phyloP scores from a whole-genome alignment of 805 yeast species.

The Kregervanrija pseudodelftensis region DNA sequence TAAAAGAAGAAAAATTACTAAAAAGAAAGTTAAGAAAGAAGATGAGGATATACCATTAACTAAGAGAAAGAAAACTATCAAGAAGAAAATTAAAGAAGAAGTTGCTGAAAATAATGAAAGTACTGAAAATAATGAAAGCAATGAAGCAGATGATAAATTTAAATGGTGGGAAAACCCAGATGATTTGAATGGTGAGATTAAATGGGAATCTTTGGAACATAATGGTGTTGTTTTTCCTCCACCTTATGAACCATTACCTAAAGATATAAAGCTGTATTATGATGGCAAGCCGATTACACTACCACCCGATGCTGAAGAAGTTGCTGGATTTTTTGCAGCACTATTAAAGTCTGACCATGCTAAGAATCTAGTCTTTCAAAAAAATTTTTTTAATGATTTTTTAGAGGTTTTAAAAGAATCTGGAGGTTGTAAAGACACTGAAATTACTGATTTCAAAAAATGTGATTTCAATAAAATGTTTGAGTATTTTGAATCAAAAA shows the following conservation, averaged over 20 bases:
- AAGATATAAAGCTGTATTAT: slow-evolving; percentile 65
- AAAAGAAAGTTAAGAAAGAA: slow-evolving; percentile 5
- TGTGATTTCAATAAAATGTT: slow-evolving; percentile 76
- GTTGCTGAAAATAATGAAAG: slow-evolving; percentile 1
- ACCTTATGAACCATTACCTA: slow-evolving; percentile 78
- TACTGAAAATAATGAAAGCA: slow-evolving; percentile 7
- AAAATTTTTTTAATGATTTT: slow-evolving; percentile 83
- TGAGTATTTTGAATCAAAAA: slow-evolving; percentile 59
- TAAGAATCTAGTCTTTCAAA: slow-evolving; percentile 75
- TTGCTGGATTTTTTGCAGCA: slow-evolving; percentile 92
- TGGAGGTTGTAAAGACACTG: slow-evolving; percentile 53
- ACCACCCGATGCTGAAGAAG: slow-evolving; percentile 86
- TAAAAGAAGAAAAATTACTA: background rate
- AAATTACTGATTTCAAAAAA: slow-evolving; percentile 50
- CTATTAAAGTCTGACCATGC: slow-evolving; percentile 85
- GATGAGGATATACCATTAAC: background rate
- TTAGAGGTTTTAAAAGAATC: slow-evolving; percentile 54
- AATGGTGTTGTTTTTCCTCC: slow-evolving; percentile 94
- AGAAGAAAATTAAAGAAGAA: slow-evolving; percentile 5
- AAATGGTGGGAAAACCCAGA: slow-evolving; percentile 82
- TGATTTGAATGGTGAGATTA: slow-evolving; percentile 64
- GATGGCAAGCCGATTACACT: slow-evolving; percentile 69
- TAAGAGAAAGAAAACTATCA: background rate
- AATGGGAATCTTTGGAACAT: slow-evolving; percentile 85
- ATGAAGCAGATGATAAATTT: slow-evolving; percentile 46